Base-by-base conservation (phyloP, 768 basidiomycete species). In the Neoboletus brunneissimus region DNA sequence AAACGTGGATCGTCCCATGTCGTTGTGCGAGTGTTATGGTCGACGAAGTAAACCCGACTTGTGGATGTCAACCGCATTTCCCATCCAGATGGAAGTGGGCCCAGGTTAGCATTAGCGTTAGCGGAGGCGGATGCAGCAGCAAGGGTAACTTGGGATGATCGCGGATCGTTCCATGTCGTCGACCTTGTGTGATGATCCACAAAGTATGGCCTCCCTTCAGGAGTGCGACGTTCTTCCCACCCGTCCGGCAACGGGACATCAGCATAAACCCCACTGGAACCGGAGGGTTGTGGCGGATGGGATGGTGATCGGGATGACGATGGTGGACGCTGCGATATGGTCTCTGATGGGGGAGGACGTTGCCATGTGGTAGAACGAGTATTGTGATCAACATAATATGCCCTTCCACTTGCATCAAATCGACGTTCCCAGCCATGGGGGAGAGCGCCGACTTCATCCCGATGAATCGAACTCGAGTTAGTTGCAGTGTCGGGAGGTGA, bases 1-100 rank as follows among this genome's bases (percentile, higher is more conserved):
- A 94, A 72, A 49, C 94, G 83, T 20, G 93, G 94, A 70, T 96
- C 94, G 67, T 95, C 94, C 94, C 93, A 95, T 7, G 90, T 84
- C 16, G 94, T 95, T 18, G 92, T 92, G 51, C 88, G 81, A 38
- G 87, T 89, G 60, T 88, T 94, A 73, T 96, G 94, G 68, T 95
- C 94, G 15, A 95, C 93, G 63, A 94, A 96, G 73, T 96, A 96
- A 18, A 95, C 87, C 34, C 92, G 81, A 9, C 82, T 81, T 0
- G 89, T 92, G 1, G 87, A 86, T 1, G 94, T 94, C 51, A 95
- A 73, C 20, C 94, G 81, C 94, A 95, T 95, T 74, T 96, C 94
- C 93, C 93, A 96, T 57, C 93, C 94, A 44, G 87, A 89, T 6
- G 94, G 94, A 37, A 96, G 78, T 8, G 89, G 85, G 0, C 94